Conservation (phyloP, 257 asterid genomes). For the Penstemon newberryi region DNA sequence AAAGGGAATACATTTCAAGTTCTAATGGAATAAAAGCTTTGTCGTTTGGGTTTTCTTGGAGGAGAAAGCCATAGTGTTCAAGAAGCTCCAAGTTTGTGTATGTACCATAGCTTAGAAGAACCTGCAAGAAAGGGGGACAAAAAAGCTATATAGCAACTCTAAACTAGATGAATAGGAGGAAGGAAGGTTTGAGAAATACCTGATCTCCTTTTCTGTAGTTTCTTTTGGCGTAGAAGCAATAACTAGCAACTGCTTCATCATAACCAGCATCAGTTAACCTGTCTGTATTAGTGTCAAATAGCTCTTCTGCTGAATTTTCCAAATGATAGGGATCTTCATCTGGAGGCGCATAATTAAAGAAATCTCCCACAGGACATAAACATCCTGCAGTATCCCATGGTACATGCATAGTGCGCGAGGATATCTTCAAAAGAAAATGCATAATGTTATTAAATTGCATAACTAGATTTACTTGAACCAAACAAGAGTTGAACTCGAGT, state of each 20-base stretch:
- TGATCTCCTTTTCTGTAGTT: slow-evolving; percentile 78
- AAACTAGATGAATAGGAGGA: slow-evolving; percentile 13
- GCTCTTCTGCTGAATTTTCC: slow-evolving; percentile 28
- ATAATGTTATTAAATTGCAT: slow-evolving; percentile 5
- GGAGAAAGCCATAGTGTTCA: slow-evolving; percentile 88
- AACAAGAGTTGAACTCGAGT: too few species aligned
- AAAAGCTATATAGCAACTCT: not conserved
- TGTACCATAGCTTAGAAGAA: slow-evolving; percentile 90
- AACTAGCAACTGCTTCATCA: slow-evolving; percentile 54
- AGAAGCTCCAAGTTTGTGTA: slow-evolving; percentile 94
- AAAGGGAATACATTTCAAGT: slow-evolving; percentile 60
- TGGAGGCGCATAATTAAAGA: slow-evolving; percentile 86
- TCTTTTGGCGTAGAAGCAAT: slow-evolving; percentile 77
- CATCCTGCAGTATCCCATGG: slow-evolving; percentile 91
- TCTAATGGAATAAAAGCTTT: slow-evolving; percentile 72
- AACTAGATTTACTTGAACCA: not conserved
- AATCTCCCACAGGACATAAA: slow-evolving; percentile 92
- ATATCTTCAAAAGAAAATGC: slow-evolving; percentile 51
- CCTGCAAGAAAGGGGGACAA: slow-evolving; percentile 41
- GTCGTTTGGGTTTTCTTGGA: slow-evolving; percentile 72
- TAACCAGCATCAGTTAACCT: slow-evolving; percentile 81
- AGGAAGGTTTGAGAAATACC: slow-evolving; percentile 42
- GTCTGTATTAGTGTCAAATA: slow-evolving; percentile 30
- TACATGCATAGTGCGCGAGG: slow-evolving; percentile 93
- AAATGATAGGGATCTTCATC: slow-evolving; percentile 45